Conservation (phyloP, 345 rosid species). For the Brassica nigra region DNA sequence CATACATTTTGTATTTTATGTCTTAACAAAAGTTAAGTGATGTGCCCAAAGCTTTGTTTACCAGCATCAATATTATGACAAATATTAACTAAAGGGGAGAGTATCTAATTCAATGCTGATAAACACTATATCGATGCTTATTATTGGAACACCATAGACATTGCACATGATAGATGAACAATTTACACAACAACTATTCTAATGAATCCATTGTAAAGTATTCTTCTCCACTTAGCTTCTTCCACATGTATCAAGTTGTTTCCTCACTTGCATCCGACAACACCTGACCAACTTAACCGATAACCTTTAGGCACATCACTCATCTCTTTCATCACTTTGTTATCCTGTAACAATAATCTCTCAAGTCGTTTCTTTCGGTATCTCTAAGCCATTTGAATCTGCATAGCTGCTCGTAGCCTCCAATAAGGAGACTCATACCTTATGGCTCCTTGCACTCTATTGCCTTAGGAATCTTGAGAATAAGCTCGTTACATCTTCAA, state of each 20-base stretch:
- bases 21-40: too few species aligned
- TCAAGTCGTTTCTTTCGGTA: conserved; percentile 56
- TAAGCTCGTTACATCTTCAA: conserved; percentile 73
- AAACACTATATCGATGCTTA: background rate
- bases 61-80: background rate
- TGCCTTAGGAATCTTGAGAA: conserved; percentile 64
- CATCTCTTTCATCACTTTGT: background rate
- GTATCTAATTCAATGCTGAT: background rate
- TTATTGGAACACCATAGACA: background rate
- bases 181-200: background rate
- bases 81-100: background rate
- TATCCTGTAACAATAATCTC: conserved; percentile 8
- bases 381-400: conserved; percentile 77
- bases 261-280: background rate
- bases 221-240: background rate
- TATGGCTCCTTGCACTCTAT: conserved; percentile 82
- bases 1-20: too few species aligned
- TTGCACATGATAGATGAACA: background rate
- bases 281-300: too few species aligned
- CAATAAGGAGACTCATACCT: conserved; percentile 84
- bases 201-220: background rate
- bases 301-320: background rate
- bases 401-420: conserved; percentile 44
- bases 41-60: too few species aligned
- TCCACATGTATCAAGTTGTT: background rate